Base-by-base conservation (phyloP, 1,284 basidiomycete species). In the Gomphus bonarii region DNA sequence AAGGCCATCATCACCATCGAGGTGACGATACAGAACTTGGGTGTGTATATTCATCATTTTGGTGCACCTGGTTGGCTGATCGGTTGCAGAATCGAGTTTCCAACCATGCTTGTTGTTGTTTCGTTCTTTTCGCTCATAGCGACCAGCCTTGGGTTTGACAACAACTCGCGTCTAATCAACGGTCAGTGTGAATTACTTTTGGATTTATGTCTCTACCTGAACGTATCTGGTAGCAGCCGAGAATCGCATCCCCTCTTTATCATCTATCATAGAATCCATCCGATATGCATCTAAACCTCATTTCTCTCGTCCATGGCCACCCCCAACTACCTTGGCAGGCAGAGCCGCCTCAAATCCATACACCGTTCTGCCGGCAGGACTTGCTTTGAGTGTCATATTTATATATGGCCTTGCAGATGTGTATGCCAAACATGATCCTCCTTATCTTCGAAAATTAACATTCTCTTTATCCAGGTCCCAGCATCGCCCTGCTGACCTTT, bases 401-500 rank as follows among this genome's bases (percentile, higher is more conserved):
- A 33, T 58, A 30, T 53, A 49, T 8, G 61, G 70, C 18, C 33
- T 72, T 2, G 67, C 65, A 12, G 35, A 58, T 28, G 38, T n/a
- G 56, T 58, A 43, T 7, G 56, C 28, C 42, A 18, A 33, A 64
- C 7, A 66, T 40, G 11, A 40, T 66, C 10, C 50, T 67, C n/a
- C 14, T 46, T 2, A n/a, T 2, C n/a, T 20, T n/a, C 1, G 11
- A 20, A 43, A 18, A 20, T 20, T 43, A 18, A 43, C 9, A 8
- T 6, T 38, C n/a, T n/a, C n/a, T n/a, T 12, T 50, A 11, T n/a
- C 12, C 59, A 85, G 81, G 20, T 63, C 72, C 35, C 79, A 82
- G 61, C 84, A 91, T 54, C 76, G 81, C 8, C 69, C 75, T 0
- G 77, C 84, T 25, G 92, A 97, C 69, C 78, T 94, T 16, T 68